These are phyloP conservation scores for Aplosporella prunicola DNA, from an alignment of 2,329 filamentous ascomycete genomes.

Conservation along the genomic window DNA sequence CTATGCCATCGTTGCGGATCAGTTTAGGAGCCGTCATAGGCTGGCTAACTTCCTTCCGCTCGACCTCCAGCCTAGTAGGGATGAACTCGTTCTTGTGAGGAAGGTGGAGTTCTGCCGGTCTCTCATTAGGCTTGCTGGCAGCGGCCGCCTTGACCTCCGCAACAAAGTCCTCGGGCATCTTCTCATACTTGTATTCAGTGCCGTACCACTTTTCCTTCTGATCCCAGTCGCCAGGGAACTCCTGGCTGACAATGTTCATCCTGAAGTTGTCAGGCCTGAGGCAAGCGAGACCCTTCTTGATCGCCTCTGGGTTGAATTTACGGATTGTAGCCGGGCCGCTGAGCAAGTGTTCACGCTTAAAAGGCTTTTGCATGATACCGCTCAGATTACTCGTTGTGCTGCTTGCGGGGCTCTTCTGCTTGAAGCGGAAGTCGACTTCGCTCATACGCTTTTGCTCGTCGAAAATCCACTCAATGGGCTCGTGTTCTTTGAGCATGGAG, in stretches of 20 bases:
- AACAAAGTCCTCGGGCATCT: conserved; percentile 68
- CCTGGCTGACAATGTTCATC: conserved; percentile 71
- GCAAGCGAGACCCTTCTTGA: conserved; percentile 62
- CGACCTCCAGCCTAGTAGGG: conserved; percentile 82
- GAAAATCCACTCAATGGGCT: conserved; percentile 87
- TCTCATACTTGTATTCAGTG: conserved; percentile 80
- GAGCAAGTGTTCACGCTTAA: conserved; percentile 78
- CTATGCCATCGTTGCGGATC: conserved; percentile 71
- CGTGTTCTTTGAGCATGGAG: conserved; percentile 67
- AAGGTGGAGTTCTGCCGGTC: conserved; percentile 66
- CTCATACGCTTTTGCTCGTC: conserved; percentile 83
- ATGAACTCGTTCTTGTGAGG: conserved; percentile 95
- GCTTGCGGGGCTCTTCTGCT: conserved; percentile 82
- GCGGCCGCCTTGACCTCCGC: conserved; percentile 58
- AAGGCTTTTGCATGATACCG: conserved; percentile 81
- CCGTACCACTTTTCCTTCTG: conserved; percentile 95
- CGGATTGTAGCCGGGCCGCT: conserved; percentile 69
- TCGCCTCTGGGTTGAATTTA: conserved; percentile 69
- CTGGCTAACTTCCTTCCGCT: conserved; percentile 80
- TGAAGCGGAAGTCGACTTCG: conserved; percentile 91
- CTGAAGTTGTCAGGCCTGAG: conserved; percentile 84
- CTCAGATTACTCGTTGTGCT: conserved; percentile 80
- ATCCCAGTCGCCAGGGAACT: conserved; percentile 75
- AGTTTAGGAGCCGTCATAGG: conserved; percentile 67
- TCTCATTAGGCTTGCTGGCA: conserved; percentile 45